Conservation (phyloP, 345 rosid genomes). For the Ailanthus altissimus region DNA sequence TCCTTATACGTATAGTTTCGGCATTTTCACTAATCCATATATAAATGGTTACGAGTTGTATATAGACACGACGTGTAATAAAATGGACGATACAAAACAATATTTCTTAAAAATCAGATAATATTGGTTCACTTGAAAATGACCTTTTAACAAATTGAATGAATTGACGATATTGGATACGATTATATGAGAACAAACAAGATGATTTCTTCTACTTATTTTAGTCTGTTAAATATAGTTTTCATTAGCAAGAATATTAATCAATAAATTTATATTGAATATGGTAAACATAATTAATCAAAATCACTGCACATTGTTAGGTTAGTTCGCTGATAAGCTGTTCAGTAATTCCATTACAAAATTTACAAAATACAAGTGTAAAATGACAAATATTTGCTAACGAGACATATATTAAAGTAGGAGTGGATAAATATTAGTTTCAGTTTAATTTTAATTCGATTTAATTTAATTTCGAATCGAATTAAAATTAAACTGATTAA, state of each 20-base stretch:
- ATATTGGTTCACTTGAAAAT: not conserved
- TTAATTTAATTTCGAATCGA: too few species aligned
- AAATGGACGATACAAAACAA: not conserved
- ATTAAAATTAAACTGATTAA: too few species aligned
- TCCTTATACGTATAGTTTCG: not conserved
- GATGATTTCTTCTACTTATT: not conserved
- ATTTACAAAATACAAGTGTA: not conserved
- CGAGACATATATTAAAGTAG: not conserved
- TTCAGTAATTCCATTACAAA: too few species aligned
- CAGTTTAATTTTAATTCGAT: too few species aligned
- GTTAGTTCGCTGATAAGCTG: too few species aligned
- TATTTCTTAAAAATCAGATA: not conserved
- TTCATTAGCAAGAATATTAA: not conserved
- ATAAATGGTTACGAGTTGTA: not conserved
- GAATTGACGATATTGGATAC: not conserved
- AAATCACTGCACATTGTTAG: too few species aligned
- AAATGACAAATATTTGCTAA: not conserved
- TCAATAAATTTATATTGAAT: not conserved
- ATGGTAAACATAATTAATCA: not conserved
- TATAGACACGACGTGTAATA: not conserved
- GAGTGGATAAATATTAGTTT: too few species aligned
- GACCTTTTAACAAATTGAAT: conserved; percentile 5
- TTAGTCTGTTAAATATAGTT: not conserved
- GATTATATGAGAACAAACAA: not conserved
- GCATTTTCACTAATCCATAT: too few species aligned